Base-by-base conservation (phyloP, 2,329 filamentous ascomycete genomes). In the Cordyceps tenuipes region DNA sequence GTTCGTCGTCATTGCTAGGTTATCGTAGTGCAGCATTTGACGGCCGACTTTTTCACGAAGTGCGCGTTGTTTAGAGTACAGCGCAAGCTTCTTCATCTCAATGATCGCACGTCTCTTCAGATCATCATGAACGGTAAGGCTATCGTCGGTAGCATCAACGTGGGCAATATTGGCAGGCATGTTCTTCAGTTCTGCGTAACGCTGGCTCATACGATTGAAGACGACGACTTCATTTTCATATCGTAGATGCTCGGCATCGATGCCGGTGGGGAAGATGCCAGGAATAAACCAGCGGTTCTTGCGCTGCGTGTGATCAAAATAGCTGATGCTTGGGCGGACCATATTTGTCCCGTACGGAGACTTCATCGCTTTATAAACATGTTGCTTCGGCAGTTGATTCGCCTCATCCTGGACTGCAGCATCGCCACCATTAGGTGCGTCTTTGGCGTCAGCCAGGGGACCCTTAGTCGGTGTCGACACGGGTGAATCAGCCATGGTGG, bases 1-100 rank as follows among this genome's bases (percentile, higher is more conserved):
- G 71, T 99, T 99, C 0, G 92, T 93, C 1, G 93, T 97, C 90
- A 97, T 97, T 49, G 92, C 93, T 31, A 97, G 83, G 68, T 96
- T 97, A 70, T 97, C 92, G 62, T 93, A 95, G 69, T 95, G 88
- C 71, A 96, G 87, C 88, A 99, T 96, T 70, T 95, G 90, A 57
- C 89, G 86, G 59, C 91, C 89, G 64, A 99, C 88, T 71, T 89
- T 89, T 66, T 94, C 90, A 61, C 95, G 88, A 66, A 99, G 78
- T 10, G 87, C 83, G 53, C 89, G 86, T 72, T 99, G 94, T 74
- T 95, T 96, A 0, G 89, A 86, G 57, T 96, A 86, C n/a, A 97
- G 76, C 54, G 86, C 86, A 41, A 97, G 80, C 70, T 90, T 89
- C 79, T 97, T 97, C 79, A 95, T 91, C 76, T 99, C 94, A 61